Base-by-base conservation (phyloP, 768 basidiomycete genomes). In the Kwoniella europaea region DNA sequence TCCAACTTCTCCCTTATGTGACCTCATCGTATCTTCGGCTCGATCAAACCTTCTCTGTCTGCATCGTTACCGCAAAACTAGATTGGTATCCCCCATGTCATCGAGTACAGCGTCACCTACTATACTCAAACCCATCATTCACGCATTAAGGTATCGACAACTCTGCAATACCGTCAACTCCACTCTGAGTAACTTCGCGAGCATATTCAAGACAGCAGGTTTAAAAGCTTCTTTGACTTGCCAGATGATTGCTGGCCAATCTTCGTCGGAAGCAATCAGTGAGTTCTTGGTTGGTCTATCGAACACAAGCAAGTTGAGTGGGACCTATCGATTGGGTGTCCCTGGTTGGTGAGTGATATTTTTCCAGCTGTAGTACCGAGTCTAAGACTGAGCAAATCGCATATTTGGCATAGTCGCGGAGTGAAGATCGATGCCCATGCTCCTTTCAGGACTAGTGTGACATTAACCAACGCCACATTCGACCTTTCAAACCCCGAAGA, bases 61-160 rank as follows among this genome's bases (percentile, higher is more conserved):
- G 3, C 71, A 76, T 43, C 78, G 77, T 0, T 56, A 63, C 12
- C 69, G 80, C 3, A 81, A 81, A 57, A 58, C 63, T 22, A 66
- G 60, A 12, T 53, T 73, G 16, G 44, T 68, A 43, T 50, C 66
- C 10, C 59, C 61, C 42, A 50, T 22, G 35, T 35, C 24, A 29
- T n/a, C 65, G 5, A 16, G 41, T 44, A 67, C 16, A 46, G 16
- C 66, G 15, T 24, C 46, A 5, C 63, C 71, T n/a, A 27, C 61
- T 13, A 68, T 81, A 9, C 64, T 79, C 1, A 43, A 69, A 18
- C 78, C 78, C 4, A 67, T 77, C 29, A 20, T 77, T 7, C 71
- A 78, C 22, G 64, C 75, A 3, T 22, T 81, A 54, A 65, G 63
- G 10, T 80, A 74, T 57, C 61, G 63, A 1, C 57, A 64, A 12